Conservation (phyloP, 371 early-diverging fungal species). For the Mortierella sp. region DNA sequence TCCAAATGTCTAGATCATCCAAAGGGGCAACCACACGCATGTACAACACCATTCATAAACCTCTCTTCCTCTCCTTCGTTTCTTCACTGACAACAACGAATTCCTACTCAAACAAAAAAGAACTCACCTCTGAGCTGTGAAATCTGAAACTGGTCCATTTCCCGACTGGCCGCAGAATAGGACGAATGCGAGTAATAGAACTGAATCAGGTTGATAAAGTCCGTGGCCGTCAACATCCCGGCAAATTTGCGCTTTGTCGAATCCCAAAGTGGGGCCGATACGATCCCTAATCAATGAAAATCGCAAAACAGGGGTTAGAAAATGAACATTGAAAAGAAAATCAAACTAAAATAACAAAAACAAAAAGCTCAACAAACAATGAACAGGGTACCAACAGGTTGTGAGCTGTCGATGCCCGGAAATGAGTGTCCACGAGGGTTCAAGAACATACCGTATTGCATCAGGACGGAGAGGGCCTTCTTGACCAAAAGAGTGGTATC, state of each 20-base stretch:
- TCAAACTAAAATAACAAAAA: slow-evolving; percentile 5
- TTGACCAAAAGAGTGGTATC: slow-evolving; percentile 92
- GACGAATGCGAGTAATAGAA: slow-evolving; percentile 88
- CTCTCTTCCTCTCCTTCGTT: background rate
- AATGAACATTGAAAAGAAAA: no score
- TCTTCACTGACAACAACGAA: background rate
- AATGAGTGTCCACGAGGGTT: background rate
- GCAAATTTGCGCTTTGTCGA: slow-evolving; percentile 82
- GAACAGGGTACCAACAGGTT: background rate
- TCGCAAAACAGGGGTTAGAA: background rate
- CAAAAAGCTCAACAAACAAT: background rate
- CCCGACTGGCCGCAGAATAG: slow-evolving; percentile 83
- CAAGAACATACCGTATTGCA: slow-evolving; percentile 75
- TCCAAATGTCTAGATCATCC: background rate
- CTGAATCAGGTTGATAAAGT: slow-evolving; percentile 93
- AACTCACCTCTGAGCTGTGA: slow-evolving; percentile 72
- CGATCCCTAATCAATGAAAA: slow-evolving; percentile 76
- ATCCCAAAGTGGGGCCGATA: slow-evolving; percentile 94
- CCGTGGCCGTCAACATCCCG: slow-evolving; percentile 95
- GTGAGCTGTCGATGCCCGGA: background rate
- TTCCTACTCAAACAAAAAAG: background rate
- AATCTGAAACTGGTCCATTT: slow-evolving; percentile 88
- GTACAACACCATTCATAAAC: background rate
- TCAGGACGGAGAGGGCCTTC: slow-evolving; percentile 91
- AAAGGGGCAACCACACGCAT: background rate